Conservation (phyloP, 306 rosid genomes). For the Rosa rugosa region DNA sequence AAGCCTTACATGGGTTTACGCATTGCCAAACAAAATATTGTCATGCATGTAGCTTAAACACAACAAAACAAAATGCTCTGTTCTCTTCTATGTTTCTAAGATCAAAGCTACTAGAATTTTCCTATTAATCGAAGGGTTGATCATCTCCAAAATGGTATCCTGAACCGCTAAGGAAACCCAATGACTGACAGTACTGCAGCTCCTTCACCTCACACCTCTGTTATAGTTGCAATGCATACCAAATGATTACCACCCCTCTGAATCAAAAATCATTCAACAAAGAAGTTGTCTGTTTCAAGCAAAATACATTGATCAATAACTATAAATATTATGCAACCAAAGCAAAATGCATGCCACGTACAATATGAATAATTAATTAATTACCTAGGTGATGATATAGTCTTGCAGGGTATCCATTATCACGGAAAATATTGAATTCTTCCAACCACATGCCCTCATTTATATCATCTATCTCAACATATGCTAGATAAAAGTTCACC, state of each 20-base stretch:
- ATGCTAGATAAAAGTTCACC: not conserved
- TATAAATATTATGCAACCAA: not conserved
- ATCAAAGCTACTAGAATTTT: no score
- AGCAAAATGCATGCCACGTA: not conserved
- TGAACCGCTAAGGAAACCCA: no score
- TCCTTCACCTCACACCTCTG: not conserved
- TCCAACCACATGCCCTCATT: not conserved
- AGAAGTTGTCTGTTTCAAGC: conserved; percentile 5
- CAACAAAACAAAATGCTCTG: no score
- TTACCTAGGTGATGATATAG: conserved; percentile 2
- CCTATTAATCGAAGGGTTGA: no score
- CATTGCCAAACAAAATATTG: no score
- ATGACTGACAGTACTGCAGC: not conserved
- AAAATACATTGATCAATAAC: not conserved
- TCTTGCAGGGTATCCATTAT: not conserved
- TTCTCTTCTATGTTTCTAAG: no score
- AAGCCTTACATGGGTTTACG: no score
- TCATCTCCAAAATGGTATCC: no score
- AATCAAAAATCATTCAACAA: not conserved
- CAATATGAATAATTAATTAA: not conserved
- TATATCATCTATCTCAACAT: not conserved
- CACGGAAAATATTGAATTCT: not conserved
- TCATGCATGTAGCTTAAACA: no score
- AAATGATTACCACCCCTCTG: not conserved
- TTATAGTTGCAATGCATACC: not conserved